These are phyloP conservation scores for Thymus mandschuricus DNA, from an alignment of 257 asterid genomes.

Conservation along the genomic window DNA sequence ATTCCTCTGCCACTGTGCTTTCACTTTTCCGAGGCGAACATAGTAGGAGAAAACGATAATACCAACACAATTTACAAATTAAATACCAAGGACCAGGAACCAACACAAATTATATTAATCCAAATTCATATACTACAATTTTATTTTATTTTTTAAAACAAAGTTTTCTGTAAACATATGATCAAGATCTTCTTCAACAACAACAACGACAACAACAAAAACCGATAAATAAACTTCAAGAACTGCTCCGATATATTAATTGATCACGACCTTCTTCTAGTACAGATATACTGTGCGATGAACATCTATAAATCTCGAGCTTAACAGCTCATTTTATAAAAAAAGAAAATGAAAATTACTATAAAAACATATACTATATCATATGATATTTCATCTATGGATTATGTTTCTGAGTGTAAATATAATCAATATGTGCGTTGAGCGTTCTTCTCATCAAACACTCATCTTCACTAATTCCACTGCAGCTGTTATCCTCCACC, in stretches of 20 bases:
- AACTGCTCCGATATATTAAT: background rate
- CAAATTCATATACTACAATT: background rate
- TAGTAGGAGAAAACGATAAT: background rate
- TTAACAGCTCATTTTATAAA: conserved; percentile 7
- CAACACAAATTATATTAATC: background rate
- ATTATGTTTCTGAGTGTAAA: conserved; percentile 62
- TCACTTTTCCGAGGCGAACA: conserved; percentile 29
- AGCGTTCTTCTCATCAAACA: conserved; percentile 67
- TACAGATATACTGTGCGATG: background rate
- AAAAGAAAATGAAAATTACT: background rate
- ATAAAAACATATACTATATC: background rate
- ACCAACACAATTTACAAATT: background rate
- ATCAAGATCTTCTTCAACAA: too few relatives aligned
- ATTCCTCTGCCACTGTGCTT: conserved; percentile 15
- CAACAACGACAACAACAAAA: too few relatives aligned
- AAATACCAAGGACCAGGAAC: background rate
- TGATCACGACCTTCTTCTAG: background rate
- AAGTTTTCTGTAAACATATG: too few relatives aligned
- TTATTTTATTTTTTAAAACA: too few relatives aligned
- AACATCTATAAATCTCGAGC: conserved; percentile 1
- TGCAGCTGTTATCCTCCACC: conserved; percentile 45
- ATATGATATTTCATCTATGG: conserved; percentile 32
- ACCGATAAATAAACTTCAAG: background rate
- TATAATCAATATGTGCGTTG: conserved; percentile 66
- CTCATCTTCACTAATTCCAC: conserved; percentile 57